These are phyloP conservation scores for Sinapis alba DNA, from an alignment of 441 rosid genomes.

Conservation along the genomic window DNA sequence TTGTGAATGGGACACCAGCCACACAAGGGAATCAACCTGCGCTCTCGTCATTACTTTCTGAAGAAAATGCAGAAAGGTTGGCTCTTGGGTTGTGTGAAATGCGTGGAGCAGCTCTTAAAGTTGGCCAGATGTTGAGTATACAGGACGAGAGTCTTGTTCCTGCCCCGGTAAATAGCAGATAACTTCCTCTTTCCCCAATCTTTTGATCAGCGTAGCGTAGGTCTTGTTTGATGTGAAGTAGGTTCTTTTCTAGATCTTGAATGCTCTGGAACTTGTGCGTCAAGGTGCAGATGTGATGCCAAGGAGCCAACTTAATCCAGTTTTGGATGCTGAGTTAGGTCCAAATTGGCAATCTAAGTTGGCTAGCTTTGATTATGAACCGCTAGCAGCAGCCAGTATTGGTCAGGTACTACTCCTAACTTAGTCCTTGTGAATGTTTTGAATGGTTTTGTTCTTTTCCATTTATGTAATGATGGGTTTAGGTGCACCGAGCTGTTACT, in stretches of 20 bases:
- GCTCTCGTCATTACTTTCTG: conserved; percentile 70
- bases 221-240: conserved; percentile 20
- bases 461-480: conserved; percentile 21
- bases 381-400: conserved; percentile 95
- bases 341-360: conserved; percentile 74
- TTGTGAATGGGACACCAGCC: conserved; percentile 64
- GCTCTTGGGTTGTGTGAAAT: conserved; percentile 87
- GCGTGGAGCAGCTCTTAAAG: conserved; percentile 98
- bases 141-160: conserved; percentile 98
- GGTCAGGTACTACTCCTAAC: conserved; percentile 76
- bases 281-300: conserved; percentile 99
- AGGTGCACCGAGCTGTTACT: conserved; percentile 90
- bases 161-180: conserved; percentile 65
- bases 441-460: background rate
- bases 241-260: conserved; percentile 66
- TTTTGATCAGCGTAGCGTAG: background rate
- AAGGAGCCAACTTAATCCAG: conserved; percentile 81
- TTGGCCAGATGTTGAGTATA: conserved; percentile 97
- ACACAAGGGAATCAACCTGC: conserved; percentile 65
- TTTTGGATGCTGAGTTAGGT: conserved; percentile 85
- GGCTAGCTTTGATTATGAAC: conserved; percentile 91
- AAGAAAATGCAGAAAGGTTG: conserved; percentile 89
- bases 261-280: conserved; percentile 93
- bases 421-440: background rate
- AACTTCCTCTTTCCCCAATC: background rate